Percentiles rank a stretch among this genome's conserved stretches.
Evolutionary conservation across 169 alveolate species (phyloP).

Genomic region (Perkinsus chesapeaki): DNA sequence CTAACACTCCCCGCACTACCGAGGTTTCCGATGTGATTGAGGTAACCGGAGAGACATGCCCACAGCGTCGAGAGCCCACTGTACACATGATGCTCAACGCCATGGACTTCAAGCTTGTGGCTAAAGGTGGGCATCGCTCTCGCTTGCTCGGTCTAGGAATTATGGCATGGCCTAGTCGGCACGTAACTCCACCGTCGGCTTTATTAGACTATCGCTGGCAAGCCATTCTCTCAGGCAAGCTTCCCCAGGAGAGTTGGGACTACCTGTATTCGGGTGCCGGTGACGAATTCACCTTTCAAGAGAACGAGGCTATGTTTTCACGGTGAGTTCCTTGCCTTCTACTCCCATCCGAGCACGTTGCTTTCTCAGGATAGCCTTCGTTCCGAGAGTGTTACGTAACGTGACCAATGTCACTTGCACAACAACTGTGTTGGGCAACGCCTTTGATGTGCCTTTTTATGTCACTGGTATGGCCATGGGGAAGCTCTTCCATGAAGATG

Average conservation of each 20-base stretch:
- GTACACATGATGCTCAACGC: neutral
- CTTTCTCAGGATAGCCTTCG: slow-evolving; percentile 14
- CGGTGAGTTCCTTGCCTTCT: neutral
- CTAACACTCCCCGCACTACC: neutral
- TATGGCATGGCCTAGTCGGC: too few species aligned
- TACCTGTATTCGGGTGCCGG: slow-evolving; percentile 38
- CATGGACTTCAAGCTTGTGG: neutral
- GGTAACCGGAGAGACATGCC: neutral
- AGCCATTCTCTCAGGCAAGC: neutral
- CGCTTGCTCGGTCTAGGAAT: neutral
- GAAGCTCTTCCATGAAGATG: slow-evolving; percentile 29
- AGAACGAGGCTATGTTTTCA: slow-evolving; percentile 22
- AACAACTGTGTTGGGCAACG: slow-evolving; percentile 23
- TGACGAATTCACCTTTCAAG: slow-evolving; percentile 31
- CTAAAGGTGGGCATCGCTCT: neutral
- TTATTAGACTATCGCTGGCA: too few species aligned
- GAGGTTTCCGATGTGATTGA: neutral
- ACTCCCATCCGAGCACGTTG: too few species aligned
- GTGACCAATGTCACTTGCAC: slow-evolving; percentile 14
- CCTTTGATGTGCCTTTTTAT: slow-evolving; percentile 24
- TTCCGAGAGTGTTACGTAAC: slow-evolving; percentile 23
- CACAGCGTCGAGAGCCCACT: neutral
- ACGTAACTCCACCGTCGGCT: too few species aligned
- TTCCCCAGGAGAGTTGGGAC: slow-evolving; percentile 16
- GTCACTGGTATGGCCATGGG: slow-evolving; percentile 40